Base-by-base conservation (phyloP, 352 stramenopile species). In the Phytophthora crassamura region DNA sequence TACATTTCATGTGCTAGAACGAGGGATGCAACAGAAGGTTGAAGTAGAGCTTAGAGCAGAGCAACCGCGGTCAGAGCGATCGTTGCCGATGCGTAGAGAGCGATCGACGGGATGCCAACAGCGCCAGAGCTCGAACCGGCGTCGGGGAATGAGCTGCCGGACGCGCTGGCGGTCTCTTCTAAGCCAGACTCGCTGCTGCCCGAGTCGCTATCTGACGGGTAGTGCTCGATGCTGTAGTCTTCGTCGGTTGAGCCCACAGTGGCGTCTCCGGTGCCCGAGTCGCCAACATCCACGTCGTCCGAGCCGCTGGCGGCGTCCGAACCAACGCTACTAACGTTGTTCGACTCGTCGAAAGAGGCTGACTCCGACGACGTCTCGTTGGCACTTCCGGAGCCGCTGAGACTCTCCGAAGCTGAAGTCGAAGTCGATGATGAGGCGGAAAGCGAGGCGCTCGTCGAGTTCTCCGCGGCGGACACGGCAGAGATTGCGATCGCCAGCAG, bases 401-500 rank as follows among this genome's bases (percentile, higher is more conserved):
- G 65, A 7, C 51, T 42, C 16, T 28, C 20, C 15, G 53, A 70
- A 65, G 65, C 8, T 10, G 32, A 54, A 2, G 7, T 20, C 18
- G 47, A 54, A 20, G 43, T n/a, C 25, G 56, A 66, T 9, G 38
- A 45, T 3, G 32, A 46, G 28, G 59, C 43, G 2, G 59, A 59
- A 20, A 51, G 25, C 20, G 53, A 61, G 1, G 32, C 4, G 28
- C n/a, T 41, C 33, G 47, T 66, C 41, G 43, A 60, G 18, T 46
- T 38, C 2, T 69, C 48, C 48, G 46, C 36, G 16, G 52, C 45
- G 7, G 49, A 47, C 12, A 40, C 40, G 18, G 67, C 40, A 54
- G 55, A 38, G 34, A 81, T 46, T 8, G 43, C 53, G 42, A 76
- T 15, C n/a, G 61, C 58, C 22, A 78, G 33, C 32, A 82, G 33